Evolutionary conservation across 1,284 basidiomycete genomes (phyloP).

Genomic region (Rhodotorula sp.): DNA sequence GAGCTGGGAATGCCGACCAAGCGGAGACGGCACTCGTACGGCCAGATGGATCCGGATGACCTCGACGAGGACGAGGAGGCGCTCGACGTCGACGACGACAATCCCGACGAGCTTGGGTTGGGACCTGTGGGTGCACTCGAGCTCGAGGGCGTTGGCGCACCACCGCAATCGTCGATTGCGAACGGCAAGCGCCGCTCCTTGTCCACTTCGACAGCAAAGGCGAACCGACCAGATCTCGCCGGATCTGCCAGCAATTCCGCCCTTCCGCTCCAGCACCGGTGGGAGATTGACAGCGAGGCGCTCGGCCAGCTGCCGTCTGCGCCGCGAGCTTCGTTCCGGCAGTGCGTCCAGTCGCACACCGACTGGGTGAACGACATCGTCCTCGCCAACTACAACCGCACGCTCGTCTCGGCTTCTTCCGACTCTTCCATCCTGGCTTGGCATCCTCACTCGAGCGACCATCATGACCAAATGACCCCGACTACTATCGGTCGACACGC

Average conservation of each 20-base stretch:
- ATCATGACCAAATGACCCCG: slow-evolving; percentile 56
- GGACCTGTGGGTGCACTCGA: slow-evolving; percentile 9
- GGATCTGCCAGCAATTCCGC: slow-evolving; percentile 1
- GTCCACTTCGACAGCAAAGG: slow-evolving; percentile 10
- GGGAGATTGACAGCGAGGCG: slow-evolving; percentile 66
- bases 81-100: slow-evolving; percentile 43
- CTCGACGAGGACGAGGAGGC: slow-evolving; percentile 51
- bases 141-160: slow-evolving; percentile 27
- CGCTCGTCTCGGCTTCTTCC: slow-evolving; percentile 88
- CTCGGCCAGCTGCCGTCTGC: slow-evolving; percentile 11
- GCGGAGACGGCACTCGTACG: slow-evolving; percentile 51
- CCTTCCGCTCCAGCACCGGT: slow-evolving; percentile 67
- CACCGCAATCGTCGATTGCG: not conserved
- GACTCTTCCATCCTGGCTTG: slow-evolving; percentile 94
- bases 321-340: slow-evolving; percentile 59
- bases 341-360: slow-evolving; percentile 74
- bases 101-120: slow-evolving; percentile 2
- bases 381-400: slow-evolving; percentile 89
- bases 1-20: slow-evolving; percentile 70
- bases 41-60: not conserved
- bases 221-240: too few relatives aligned
- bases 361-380: slow-evolving; percentile 92
- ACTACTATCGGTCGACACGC: slow-evolving; percentile 77
- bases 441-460: slow-evolving; percentile 71
- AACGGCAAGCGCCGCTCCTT: not conserved